These are phyloP conservation scores for Taphrina sp. DNA, from an alignment of 1,139 yeast genomes.

Conservation along the genomic window DNA sequence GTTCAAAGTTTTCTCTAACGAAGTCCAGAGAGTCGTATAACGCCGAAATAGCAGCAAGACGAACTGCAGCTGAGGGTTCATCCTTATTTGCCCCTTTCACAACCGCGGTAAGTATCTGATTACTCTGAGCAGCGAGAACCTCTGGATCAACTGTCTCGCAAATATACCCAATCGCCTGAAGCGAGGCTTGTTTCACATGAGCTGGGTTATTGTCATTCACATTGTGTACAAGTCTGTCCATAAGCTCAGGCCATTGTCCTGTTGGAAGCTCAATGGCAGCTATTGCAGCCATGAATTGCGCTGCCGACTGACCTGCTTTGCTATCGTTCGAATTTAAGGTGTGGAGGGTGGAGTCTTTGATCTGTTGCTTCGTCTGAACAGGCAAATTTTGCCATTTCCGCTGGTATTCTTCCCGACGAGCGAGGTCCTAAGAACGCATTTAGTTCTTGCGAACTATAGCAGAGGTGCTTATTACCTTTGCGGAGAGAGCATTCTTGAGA, in stretches of 20 bases:
- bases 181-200: slow-evolving; percentile 79
- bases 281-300: slow-evolving; percentile 92
- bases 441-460: slow-evolving; percentile 40
- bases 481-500: slow-evolving; percentile 78
- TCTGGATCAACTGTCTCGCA: slow-evolving; percentile 90
- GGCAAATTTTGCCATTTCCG: slow-evolving; percentile 63
- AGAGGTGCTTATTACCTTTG: slow-evolving; percentile 52
- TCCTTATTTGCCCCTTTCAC: slow-evolving; percentile 90
- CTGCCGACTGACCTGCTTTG: slow-evolving; percentile 82
- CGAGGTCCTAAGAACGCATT: slow-evolving; percentile 25
- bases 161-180: slow-evolving; percentile 87
- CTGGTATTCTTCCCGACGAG: slow-evolving; percentile 35
- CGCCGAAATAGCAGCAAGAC: slow-evolving; percentile 89
- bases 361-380: slow-evolving; percentile 55
- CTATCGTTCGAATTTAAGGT: slow-evolving; percentile 67
- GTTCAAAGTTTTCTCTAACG: slow-evolving; percentile 79
- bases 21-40: slow-evolving; percentile 87
- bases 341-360: slow-evolving; percentile 63
- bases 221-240: slow-evolving; percentile 77
- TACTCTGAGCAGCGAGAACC: slow-evolving; percentile 80
- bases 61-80: slow-evolving; percentile 71
- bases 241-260: slow-evolving; percentile 82
- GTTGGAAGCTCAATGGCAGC: slow-evolving; percentile 92
- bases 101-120: slow-evolving; percentile 89
- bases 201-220: slow-evolving; percentile 58